These are phyloP conservation scores for Gossypium arboreum DNA, from an alignment of 345 rosid genomes.

Conservation along the genomic window DNA sequence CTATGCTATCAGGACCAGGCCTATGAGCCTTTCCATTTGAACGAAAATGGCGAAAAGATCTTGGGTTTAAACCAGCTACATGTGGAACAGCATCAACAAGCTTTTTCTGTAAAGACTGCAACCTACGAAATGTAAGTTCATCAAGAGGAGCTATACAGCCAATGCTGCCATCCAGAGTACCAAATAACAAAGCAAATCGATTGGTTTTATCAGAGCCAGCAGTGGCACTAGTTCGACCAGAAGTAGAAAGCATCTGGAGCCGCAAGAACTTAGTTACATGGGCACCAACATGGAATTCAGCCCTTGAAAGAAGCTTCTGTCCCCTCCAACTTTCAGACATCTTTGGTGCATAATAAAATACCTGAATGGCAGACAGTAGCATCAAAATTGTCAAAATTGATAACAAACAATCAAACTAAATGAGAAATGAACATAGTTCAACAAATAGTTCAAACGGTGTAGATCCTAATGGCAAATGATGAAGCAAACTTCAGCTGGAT, in stretches of 20 bases:
- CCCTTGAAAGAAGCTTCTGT: conserved; percentile 91
- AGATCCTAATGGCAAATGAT: neutral
- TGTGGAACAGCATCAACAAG: conserved; percentile 91
- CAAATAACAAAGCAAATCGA: conserved; percentile 81
- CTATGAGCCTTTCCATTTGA: conserved; percentile 81
- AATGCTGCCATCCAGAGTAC: conserved; percentile 89
- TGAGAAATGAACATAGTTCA: conserved; percentile 2
- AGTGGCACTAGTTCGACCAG: conserved; percentile 48
- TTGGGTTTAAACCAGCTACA: conserved; percentile 90
- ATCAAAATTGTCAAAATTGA: neutral
- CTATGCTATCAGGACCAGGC: conserved; percentile 93
- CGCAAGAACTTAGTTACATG: conserved; percentile 87
- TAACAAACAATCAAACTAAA: neutral
- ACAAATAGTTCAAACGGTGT: neutral
- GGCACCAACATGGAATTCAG: conserved; percentile 90
- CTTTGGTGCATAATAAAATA: conserved; percentile 93
- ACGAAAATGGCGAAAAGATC: conserved; percentile 81
- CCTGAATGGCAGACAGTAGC: conserved; percentile 33
- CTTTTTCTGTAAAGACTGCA: conserved; percentile 86
- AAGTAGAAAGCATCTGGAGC: conserved; percentile 75
- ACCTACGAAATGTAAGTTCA: conserved; percentile 86
- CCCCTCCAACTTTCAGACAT: conserved; percentile 98
- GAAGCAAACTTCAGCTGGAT: neutral
- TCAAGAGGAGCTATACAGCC: conserved; percentile 96
- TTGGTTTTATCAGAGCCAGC: conserved; percentile 76